Evolutionary conservation across 129 eudicot genomes (phyloP).

Genomic region (Ambrosia trifida): DNA sequence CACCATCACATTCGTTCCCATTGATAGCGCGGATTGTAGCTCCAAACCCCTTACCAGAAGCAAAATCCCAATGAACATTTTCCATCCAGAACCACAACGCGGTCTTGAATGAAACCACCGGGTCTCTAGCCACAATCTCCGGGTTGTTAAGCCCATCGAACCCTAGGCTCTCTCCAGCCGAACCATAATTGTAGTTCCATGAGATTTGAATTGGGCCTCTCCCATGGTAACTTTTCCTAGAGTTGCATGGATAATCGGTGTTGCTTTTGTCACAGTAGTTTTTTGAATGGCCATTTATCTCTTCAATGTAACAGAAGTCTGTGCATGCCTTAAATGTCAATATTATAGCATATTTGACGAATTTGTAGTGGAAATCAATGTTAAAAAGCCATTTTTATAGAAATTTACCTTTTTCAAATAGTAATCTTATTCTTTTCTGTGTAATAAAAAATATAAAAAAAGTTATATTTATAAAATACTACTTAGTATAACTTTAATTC

Average conservation of each 20-base stretch:
- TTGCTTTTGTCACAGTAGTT: constrained; percentile 17
- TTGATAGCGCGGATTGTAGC: constrained; percentile 28
- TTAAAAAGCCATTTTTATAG: too few relatives aligned
- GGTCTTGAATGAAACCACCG: constrained; percentile 29
- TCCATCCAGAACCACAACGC: constrained; percentile 39
- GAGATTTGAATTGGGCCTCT: constrained; percentile 30
- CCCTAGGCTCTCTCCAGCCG: constrained; percentile 31
- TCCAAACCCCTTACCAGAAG: constrained; percentile 36
- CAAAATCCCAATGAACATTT: constrained; percentile 16
- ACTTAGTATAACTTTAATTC: too few relatives aligned
- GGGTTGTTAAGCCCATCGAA: constrained; percentile 36
- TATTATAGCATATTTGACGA: background rate
- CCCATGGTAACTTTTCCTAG: constrained; percentile 27
- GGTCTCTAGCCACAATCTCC: constrained; percentile 26
- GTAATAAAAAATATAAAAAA: too few relatives aligned
- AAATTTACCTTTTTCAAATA: too few relatives aligned
- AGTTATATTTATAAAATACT: too few relatives aligned
- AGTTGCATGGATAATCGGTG: constrained; percentile 26
- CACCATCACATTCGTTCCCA: constrained; percentile 23
- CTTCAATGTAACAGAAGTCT: constrained; percentile 38
- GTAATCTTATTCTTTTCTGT: too few relatives aligned
- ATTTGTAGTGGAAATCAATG: background rate
- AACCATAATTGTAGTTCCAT: constrained; percentile 39
- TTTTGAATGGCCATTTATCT: constrained; percentile 15
- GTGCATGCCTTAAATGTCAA: background rate